Percentiles rank a stretch among this genome's conserved stretches.
These are phyloP conservation scores for Ophiobolus disseminans DNA, from an alignment of 2,329 filamentous ascomycete species.

Conservation along the genomic window DNA sequence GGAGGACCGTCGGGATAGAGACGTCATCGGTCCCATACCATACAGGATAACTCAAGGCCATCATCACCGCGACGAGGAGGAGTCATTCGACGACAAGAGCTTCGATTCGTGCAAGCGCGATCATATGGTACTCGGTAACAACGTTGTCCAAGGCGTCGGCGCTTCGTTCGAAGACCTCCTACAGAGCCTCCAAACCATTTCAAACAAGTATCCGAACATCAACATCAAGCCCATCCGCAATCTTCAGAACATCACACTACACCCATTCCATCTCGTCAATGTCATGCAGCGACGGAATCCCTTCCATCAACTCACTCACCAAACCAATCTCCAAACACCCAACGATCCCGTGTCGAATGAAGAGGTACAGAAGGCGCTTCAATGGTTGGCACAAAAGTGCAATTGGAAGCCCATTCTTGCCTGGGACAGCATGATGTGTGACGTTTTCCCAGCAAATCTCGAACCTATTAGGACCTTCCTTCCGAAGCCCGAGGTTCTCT, in stretches of 20 bases:
- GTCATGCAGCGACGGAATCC: conserved; percentile 40
- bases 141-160: conserved; percentile 43
- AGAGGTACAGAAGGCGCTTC: conserved; percentile 42
- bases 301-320: conserved; percentile 23
- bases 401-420: conserved; percentile 43
- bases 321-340: conserved; percentile 15
- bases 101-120: conserved; percentile 41
- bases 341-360: conserved; percentile 37
- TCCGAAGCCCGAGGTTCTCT: conserved; percentile 40
- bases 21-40: conserved; percentile 41
- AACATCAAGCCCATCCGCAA: conserved; percentile 39
- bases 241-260: conserved; percentile 38
- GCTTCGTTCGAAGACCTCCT: conserved; percentile 44
- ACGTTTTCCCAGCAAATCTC: conserved; percentile 46
- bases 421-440: conserved; percentile 48
- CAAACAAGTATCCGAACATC: conserved; percentile 41
- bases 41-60: conserved; percentile 43
- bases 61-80: conserved; percentile 45
- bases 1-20: conserved; percentile 44
- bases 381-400: conserved; percentile 41
- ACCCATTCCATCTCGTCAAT: conserved; percentile 46
- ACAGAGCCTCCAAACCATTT: conserved; percentile 38
- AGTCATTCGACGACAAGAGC: conserved; percentile 45
- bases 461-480: conserved; percentile 37
- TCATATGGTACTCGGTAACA: conserved; percentile 44